Conservation (phyloP, 2,329 filamentous ascomycete genomes). For the Monosporascus sp. region DNA sequence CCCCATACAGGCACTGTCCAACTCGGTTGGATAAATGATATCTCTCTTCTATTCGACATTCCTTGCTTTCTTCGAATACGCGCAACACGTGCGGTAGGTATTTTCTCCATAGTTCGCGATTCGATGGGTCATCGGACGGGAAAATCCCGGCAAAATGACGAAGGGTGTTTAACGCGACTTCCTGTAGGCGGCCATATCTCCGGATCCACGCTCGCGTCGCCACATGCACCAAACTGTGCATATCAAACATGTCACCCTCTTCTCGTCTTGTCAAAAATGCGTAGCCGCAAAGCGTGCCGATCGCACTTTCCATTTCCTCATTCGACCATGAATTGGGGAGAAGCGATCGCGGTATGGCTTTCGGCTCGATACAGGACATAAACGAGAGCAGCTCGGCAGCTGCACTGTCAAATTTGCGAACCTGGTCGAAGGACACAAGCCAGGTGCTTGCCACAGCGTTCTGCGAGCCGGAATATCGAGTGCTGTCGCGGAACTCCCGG, state of each 20-base stretch:
- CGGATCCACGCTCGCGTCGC: constrained; percentile 22
- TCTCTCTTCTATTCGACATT: constrained; percentile 6
- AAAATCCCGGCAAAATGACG: neutral
- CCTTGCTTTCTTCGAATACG: constrained; percentile 11
- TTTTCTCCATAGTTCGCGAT: constrained; percentile 13
- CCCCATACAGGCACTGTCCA: constrained; percentile 9
- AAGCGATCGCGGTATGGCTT: constrained; percentile 31
- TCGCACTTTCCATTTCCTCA: constrained; percentile 11
- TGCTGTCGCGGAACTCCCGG: constrained; percentile 28
- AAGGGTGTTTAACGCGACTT: neutral
- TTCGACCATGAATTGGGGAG: constrained; percentile 14
- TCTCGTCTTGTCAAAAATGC: constrained; percentile 20
- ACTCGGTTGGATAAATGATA: constrained; percentile 9
- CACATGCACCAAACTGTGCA: constrained; percentile 30
- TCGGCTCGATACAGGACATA: constrained; percentile 33
- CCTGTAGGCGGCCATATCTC: constrained; percentile 1
- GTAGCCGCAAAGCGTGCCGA: constrained; percentile 26
- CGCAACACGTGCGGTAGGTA: constrained; percentile 21
- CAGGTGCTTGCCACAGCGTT: constrained; percentile 33
- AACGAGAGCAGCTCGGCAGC: constrained; percentile 33
- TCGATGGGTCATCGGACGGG: constrained; percentile 1
- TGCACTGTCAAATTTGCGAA: constrained; percentile 17
- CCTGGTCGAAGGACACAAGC: constrained; percentile 35
- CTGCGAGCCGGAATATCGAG: constrained; percentile 23
- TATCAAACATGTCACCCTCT: constrained; percentile 20